phyloP scores from a whole-genome alignment of 495 filamentous ascomycete genomes.

The Wilcoxina mikolae region DNA sequence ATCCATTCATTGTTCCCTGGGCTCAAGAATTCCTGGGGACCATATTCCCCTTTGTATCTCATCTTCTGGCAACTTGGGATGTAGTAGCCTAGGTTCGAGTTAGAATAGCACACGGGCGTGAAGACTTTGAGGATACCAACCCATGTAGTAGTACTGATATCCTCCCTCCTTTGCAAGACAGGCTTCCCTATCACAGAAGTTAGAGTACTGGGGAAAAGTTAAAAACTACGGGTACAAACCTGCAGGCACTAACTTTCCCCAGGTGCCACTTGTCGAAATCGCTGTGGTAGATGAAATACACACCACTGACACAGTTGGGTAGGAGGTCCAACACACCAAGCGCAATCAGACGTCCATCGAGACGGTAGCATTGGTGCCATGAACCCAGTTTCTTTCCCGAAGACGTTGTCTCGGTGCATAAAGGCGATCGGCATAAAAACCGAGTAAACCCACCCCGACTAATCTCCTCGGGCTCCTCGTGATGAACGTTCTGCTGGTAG shows the following conservation, averaged over 20 bases:
- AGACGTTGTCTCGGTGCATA: slow-evolving; percentile 39
- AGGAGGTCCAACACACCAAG: slow-evolving; percentile 80
- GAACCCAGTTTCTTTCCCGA: slow-evolving; percentile 54
- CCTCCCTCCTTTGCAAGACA: slow-evolving; percentile 57
- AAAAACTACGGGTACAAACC: too few species aligned
- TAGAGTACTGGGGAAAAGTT: too few species aligned
- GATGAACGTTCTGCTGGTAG: slow-evolving; percentile 71
- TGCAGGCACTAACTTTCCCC: slow-evolving; percentile 73
- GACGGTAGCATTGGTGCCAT: slow-evolving; percentile 89
- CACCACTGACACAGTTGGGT: slow-evolving; percentile 74
- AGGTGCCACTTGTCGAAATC: slow-evolving; percentile 65
- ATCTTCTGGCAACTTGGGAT: slow-evolving; percentile 63
- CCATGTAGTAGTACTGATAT: slow-evolving; percentile 67
- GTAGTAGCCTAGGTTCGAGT: slow-evolving; percentile 43
- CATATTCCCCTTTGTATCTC: slow-evolving; percentile 81
- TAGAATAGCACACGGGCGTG: slow-evolving; percentile 37
- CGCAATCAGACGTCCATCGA: slow-evolving; percentile 78
- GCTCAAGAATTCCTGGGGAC: slow-evolving; percentile 70
- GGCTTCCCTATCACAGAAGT: slow-evolving; percentile 72
- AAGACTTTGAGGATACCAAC: slow-evolving; percentile 37
- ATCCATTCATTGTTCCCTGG: slow-evolving; percentile 65
- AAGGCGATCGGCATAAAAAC: slow-evolving; percentile 72
- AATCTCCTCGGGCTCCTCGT: slow-evolving; percentile 54
- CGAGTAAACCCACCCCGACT: slow-evolving; percentile 54
- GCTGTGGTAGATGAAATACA: slow-evolving; percentile 88